Percentiles rank a stretch among this genome's conserved stretches.
Evolutionary conservation across 331 rosid genomes (phyloP).

Genomic region (Phaseolus coccineus): DNA sequence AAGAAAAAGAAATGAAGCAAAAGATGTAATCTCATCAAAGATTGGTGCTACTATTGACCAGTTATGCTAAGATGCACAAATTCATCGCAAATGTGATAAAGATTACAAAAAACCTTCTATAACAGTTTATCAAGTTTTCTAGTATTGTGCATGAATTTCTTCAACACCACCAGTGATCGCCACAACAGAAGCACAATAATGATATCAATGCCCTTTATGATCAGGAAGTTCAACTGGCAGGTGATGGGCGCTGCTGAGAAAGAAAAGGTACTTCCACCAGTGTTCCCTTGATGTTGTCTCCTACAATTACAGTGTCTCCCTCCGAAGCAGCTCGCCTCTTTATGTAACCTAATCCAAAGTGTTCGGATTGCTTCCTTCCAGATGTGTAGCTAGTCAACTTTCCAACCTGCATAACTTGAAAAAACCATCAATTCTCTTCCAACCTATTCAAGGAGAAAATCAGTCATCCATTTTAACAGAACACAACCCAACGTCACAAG

Average conservation of each 20-base stretch:
- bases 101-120: not conserved
- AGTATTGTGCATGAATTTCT: constrained; percentile 14
- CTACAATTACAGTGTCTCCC: constrained; percentile 65
- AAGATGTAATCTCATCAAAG: constrained; percentile 54
- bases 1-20: constrained; percentile 46
- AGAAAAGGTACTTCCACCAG: constrained; percentile 76
- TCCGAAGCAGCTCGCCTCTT: constrained; percentile 70
- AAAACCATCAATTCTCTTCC: constrained; percentile 36
- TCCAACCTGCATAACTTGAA: constrained; percentile 68
- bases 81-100: constrained; percentile 9
- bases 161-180: constrained; percentile 9
- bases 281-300: constrained; percentile 64
- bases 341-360: constrained; percentile 82
- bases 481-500: constrained; percentile 3
- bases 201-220: not conserved
- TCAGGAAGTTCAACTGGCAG: constrained; percentile 50
- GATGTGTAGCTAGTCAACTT: constrained; percentile 77
- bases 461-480: not conserved
- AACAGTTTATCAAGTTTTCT: not conserved
- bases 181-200: not conserved
- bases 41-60: constrained; percentile 43
- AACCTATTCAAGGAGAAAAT: constrained; percentile 19
- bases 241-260: constrained; percentile 62
- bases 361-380: constrained; percentile 64
- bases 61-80: not conserved